Conservation (phyloP, 257 asterid species). For the Ligustrum vulgare region DNA sequence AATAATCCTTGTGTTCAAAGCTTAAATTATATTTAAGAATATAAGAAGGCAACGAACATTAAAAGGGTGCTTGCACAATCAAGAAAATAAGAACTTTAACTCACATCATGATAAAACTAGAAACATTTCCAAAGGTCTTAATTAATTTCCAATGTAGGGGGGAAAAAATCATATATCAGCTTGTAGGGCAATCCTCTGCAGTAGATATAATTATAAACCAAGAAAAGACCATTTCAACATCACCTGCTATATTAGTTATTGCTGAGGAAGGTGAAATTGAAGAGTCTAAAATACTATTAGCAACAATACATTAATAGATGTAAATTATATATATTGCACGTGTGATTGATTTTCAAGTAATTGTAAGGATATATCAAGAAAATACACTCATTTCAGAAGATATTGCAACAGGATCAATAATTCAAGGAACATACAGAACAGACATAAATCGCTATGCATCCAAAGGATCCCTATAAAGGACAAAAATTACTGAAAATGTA, state of each 20-base stretch:
- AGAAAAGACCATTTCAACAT: background rate
- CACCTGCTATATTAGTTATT: background rate
- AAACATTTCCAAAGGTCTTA: slow-evolving; percentile 3
- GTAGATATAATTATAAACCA: background rate
- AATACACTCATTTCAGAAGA: background rate
- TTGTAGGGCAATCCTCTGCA: slow-evolving; percentile 1
- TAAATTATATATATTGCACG: background rate
- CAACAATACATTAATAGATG: background rate
- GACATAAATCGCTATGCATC: background rate
- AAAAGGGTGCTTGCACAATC: slow-evolving; percentile 6
- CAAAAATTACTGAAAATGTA: background rate
- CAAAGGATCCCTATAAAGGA: background rate
- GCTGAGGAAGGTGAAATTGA: background rate
- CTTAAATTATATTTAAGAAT: background rate
- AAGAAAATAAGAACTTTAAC: slow-evolving; percentile 18
- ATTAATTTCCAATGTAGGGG: slow-evolving; percentile 11
- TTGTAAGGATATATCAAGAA: background rate
- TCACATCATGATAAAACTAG: background rate
- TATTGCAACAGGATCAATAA: background rate
- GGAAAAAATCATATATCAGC: slow-evolving; percentile 3
- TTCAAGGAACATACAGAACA: background rate
- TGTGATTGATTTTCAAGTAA: background rate
- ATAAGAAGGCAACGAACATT: background rate
- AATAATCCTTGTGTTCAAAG: background rate
- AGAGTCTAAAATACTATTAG: background rate